A percentile compares a stretch with the other conserved stretches of the same genome.
phyloP scores from a whole-genome alignment of 306 rosid genomes.

The Psophocarpus tetragonolobus region DNA sequence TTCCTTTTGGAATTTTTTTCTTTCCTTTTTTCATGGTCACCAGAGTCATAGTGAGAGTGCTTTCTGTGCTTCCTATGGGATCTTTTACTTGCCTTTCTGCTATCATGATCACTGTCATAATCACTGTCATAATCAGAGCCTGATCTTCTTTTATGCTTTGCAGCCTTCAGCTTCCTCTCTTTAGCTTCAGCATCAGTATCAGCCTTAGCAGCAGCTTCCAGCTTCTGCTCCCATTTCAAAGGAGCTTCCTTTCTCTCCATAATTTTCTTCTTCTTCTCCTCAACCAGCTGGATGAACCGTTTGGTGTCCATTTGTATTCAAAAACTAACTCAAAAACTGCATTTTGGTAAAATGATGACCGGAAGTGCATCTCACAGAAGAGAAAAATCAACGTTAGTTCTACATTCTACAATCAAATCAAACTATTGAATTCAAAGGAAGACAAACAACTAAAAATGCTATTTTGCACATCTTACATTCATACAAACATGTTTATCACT shows the following conservation, averaged over 20 bases:
- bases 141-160: conserved; percentile 66
- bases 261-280: conserved; percentile 85
- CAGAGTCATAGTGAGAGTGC: conserved; percentile 57
- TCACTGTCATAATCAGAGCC: conserved; percentile 53
- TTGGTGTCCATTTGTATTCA: conserved; percentile 72
- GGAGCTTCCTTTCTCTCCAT: conserved; percentile 97
- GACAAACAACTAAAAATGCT: background rate
- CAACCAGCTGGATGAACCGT: conserved; percentile 85
- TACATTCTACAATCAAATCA: conserved; percentile 49
- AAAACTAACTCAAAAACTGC: conserved; percentile 81
- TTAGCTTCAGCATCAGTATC: conserved; percentile 78
- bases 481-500: background rate
- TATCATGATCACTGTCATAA: conserved; percentile 48
- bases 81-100: conserved; percentile 57
- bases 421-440: background rate
- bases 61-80: conserved; percentile 68
- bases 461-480: background rate
- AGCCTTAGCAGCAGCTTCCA: conserved; percentile 83
- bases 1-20: conserved; percentile 61
- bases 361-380: conserved; percentile 99
- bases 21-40: conserved; percentile 61
- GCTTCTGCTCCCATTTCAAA: conserved; percentile 91
- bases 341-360: conserved; percentile 77
- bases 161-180: conserved; percentile 61
- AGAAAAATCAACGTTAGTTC: conserved; percentile 93